Percentiles rank a stretch among this genome's conserved stretches.
Evolutionary conservation across 2,329 filamentous ascomycete genomes (phyloP).

Genomic region (Trichoderma cornu-damae): DNA sequence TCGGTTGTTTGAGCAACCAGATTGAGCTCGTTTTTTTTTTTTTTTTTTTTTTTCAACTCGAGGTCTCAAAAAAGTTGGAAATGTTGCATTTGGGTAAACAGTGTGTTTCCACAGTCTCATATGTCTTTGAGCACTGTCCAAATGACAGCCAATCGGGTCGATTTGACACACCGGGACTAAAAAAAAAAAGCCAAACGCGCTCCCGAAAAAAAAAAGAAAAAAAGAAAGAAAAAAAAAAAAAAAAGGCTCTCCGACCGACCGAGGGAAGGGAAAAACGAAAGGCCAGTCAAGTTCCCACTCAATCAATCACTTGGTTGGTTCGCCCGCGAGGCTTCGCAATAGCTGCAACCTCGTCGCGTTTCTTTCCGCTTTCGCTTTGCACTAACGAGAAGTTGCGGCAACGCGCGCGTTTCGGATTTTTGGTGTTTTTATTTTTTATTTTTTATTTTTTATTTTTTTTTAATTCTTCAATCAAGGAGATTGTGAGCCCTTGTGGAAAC

Average conservation of each 20-base stretch:
- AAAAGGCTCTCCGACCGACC: constrained; percentile 2
- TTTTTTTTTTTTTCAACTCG: no score
- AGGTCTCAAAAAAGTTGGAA: no score
- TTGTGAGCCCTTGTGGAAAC: background rate
- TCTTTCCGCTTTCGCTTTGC: background rate
- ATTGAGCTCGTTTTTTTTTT: no score
- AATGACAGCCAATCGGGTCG: no score
- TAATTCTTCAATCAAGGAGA: no score
- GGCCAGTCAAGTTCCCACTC: no score
- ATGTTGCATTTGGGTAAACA: no score
- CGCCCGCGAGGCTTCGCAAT: constrained; percentile 8
- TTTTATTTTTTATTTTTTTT: no score
- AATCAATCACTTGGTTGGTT: constrained; percentile 10
- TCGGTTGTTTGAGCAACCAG: no score
- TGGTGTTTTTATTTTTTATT: background rate
- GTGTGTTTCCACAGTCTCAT: background rate
- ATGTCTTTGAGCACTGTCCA: background rate
- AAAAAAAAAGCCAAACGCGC: background rate
- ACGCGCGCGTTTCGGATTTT: background rate
- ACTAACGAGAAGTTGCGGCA: background rate
- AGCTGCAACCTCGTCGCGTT: background rate
- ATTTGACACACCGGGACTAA: no score
- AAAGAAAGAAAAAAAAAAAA: no score
- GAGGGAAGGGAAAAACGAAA: constrained; percentile 7
- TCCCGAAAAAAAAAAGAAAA: no score